These are phyloP conservation scores for Backusella circina DNA, from an alignment of 192 early-diverging fungal genomes.

Conservation along the genomic window DNA sequence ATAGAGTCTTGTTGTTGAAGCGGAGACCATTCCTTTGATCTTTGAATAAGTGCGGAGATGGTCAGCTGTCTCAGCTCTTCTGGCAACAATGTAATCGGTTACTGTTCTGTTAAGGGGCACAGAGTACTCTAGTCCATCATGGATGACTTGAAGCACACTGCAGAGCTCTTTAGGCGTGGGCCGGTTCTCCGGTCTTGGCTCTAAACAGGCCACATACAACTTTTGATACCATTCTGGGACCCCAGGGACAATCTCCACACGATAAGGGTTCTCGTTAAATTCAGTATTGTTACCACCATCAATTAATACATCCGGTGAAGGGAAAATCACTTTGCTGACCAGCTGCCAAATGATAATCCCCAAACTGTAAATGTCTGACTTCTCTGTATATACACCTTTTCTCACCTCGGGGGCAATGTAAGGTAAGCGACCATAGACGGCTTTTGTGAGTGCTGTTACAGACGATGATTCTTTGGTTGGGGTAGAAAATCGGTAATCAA, in stretches of 20 bases:
- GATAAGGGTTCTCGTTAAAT: slow-evolving; percentile 15
- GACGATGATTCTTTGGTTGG: slow-evolving; percentile 22
- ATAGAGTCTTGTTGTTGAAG: slow-evolving; percentile 21
- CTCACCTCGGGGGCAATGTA: slow-evolving; percentile 52
- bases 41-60: slow-evolving; percentile 19
- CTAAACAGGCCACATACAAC: slow-evolving; percentile 20
- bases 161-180: slow-evolving; percentile 24
- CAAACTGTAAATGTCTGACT: slow-evolving; percentile 51
- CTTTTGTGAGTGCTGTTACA: slow-evolving; percentile 38
- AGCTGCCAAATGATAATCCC: slow-evolving; percentile 54
- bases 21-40: slow-evolving; percentile 12
- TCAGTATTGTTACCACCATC: not conserved
- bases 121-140: slow-evolving; percentile 15
- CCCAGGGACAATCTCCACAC: slow-evolving; percentile 27
- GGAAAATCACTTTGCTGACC: slow-evolving; percentile 35
- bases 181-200: slow-evolving; percentile 27
- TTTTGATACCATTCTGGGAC: slow-evolving; percentile 32
- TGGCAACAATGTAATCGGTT: slow-evolving; percentile 27
- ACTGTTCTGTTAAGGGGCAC: slow-evolving; percentile 14
- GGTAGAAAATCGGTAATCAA: slow-evolving; percentile 30
- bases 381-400: slow-evolving; percentile 45
- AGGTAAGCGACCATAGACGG: slow-evolving; percentile 48
- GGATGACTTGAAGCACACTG: slow-evolving; percentile 15
- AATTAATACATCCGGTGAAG: slow-evolving; percentile 22
- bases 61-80: slow-evolving; percentile 23